Evolutionary conservation across 2,329 filamentous ascomycete species (phyloP), one percentile per base, ranked within the genome.

Genomic region (Colletotrichum eleusines): DNA sequence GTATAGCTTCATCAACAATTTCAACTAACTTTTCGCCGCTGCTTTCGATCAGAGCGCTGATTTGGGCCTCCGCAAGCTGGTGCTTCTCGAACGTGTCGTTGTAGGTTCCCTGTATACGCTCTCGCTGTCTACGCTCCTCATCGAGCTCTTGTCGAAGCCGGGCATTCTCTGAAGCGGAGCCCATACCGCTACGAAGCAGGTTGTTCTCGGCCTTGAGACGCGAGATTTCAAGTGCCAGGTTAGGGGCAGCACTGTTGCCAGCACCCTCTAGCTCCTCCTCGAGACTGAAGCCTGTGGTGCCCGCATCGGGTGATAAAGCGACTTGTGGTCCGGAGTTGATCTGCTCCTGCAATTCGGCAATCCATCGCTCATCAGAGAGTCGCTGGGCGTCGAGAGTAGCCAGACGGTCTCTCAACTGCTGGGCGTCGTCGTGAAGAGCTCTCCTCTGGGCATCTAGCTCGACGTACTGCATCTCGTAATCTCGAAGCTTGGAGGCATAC

Each of bases 191-290:
- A 70, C 86, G 86, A 16, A 91, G 80, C 9, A 91, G 78, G 44
- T 86, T 84, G 74, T 90, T 90, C 78, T 91, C 90, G 7, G 89
- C 87, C 76, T 87, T 88, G 58, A 91, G 80, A 42, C 89, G 85
- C 38, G 87, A 87, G 28, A 89, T 77, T 75, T 89, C 87, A 23
- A 89, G 78, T 14, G 83, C 82, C 59, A 87, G 79, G 63, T 82
- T 83, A 20, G 79, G 77, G 14, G 79, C 76, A 16, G 80, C 79
- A 7, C 82, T 80, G 69, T 82, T 81, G 50, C 77, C 77, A 31
- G 85, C 84, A 68, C 83, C 83, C 62, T 88, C 85, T 5, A 91
- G 82, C 77, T 91, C 89, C 70, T 90, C 86, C 77, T 90, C 89
- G 11, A 91, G 84, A 70, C 81, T 88, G 50, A 86, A 81, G 50